Conservation (phyloP, 106 monocot species). For the Dendrobium officinale region DNA sequence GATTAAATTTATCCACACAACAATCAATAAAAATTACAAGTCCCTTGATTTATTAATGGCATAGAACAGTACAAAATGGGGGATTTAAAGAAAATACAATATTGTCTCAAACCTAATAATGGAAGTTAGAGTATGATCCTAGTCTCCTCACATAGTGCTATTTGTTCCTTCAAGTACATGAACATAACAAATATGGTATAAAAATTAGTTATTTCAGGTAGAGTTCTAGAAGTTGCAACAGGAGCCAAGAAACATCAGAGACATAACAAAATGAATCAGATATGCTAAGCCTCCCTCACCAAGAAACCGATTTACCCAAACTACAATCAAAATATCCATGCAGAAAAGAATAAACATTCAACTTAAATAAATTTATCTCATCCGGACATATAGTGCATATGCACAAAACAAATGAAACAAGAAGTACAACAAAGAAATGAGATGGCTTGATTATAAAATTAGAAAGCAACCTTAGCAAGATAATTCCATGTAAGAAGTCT, state of each 20-base stretch:
- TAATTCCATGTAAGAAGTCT: too few species aligned
- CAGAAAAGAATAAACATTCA: background rate
- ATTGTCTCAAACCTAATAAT: background rate
- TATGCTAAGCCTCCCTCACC: background rate
- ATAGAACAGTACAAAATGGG: background rate
- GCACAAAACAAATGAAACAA: too few species aligned
- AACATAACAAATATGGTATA: background rate
- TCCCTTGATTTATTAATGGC: background rate
- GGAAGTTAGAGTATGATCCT: background rate
- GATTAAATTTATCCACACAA: background rate
- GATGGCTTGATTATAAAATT: too few species aligned
- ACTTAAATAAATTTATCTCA: background rate
- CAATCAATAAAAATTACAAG: background rate
- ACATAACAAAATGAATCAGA: background rate
- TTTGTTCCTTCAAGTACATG: conserved; percentile 1
- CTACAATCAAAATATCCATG: background rate
- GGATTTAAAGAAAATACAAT: background rate
- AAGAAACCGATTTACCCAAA: background rate
- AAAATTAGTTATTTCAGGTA: background rate
- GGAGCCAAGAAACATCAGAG: background rate
- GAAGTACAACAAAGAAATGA: too few species aligned
- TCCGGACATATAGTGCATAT: too few species aligned
- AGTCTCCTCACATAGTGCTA: background rate
- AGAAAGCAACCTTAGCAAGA: too few species aligned
- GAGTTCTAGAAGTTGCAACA: background rate